phyloP scores from a whole-genome alignment of 2,329 filamentous ascomycete genomes.

The Parafenestella ontariensis region DNA sequence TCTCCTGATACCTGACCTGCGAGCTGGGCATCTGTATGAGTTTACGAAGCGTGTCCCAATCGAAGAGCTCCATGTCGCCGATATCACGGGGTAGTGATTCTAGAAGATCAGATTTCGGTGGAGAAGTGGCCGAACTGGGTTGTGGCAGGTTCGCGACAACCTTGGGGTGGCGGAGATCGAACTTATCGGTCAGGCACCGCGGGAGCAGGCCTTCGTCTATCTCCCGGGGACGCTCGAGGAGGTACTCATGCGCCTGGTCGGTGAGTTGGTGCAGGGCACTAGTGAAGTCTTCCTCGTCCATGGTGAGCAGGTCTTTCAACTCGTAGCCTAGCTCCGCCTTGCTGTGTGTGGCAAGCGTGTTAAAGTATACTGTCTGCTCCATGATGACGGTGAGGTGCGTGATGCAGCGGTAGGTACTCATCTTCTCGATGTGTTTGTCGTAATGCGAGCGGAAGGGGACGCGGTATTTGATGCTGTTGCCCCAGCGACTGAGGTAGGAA shows the following conservation, averaged over 20 bases:
- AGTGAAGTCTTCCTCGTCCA: not conserved
- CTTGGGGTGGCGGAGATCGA: slow-evolving; percentile 14
- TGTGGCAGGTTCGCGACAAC: not conserved
- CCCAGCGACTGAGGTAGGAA: slow-evolving; percentile 13
- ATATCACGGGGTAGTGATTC: slow-evolving; percentile 7
- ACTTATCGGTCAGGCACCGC: not conserved
- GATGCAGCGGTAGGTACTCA: slow-evolving; percentile 8
- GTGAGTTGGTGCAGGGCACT: not conserved
- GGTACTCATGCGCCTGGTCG: not conserved
- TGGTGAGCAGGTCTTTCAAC: slow-evolving; percentile 2
- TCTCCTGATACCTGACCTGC: slow-evolving; percentile 8
- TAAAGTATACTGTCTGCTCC: slow-evolving; percentile 11
- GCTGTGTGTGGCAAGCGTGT: slow-evolving; percentile 6
- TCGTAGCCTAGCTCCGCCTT: slow-evolving; percentile 7
- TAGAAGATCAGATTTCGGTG: not conserved
- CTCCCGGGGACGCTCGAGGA: slow-evolving; percentile 6
- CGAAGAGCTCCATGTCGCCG: slow-evolving; percentile 7
- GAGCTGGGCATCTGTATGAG: slow-evolving; percentile 8
- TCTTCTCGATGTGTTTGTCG: slow-evolving; percentile 9
- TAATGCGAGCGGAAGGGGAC: slow-evolving; percentile 17
- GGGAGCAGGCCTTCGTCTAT: slow-evolving; percentile 5
- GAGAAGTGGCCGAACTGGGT: not conserved
- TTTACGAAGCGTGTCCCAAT: slow-evolving; percentile 13
- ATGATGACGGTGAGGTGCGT: slow-evolving; percentile 15
- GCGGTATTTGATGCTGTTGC: slow-evolving; percentile 10